Evolutionary conservation across 75 land plant genomes (phyloP).

Genomic region (Chamaecyparis obtusa): DNA sequence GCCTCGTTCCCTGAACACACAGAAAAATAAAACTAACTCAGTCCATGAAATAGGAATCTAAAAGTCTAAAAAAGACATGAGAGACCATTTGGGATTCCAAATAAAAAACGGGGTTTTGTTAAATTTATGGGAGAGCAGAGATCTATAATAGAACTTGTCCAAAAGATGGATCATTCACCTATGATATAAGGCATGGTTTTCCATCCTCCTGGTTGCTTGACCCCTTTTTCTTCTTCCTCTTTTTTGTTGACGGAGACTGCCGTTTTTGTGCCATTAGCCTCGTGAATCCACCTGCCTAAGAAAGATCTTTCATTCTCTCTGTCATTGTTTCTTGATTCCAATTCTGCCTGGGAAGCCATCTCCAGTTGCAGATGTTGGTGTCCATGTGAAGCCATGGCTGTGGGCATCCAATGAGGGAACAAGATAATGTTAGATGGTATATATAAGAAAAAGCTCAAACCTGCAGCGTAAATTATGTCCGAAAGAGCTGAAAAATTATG

Average conservation of each 20-base stretch:
- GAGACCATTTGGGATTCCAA: not conserved
- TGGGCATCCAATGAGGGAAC: not conserved
- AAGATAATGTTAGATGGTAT: not conserved
- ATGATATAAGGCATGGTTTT: conserved; percentile 55
- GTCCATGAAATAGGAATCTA: not conserved
- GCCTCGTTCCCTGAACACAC: conserved; percentile 27
- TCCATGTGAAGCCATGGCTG: not conserved
- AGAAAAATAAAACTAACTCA: not conserved
- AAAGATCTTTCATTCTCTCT: not conserved
- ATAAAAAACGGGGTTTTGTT: not conserved
- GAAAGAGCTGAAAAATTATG: not conserved
- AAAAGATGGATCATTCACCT: conserved; percentile 22
- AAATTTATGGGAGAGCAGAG: too few species aligned
- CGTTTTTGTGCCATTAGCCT: not conserved
- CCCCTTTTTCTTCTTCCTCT: not conserved
- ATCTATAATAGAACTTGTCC: not conserved
- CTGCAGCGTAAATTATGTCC: not conserved
- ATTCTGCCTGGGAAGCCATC: not conserved
- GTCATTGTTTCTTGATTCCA: not conserved
- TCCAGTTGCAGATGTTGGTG: not conserved
- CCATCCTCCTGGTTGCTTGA: conserved; percentile 54
- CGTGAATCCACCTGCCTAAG: not conserved
- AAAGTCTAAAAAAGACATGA: too few species aligned
- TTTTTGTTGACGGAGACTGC: not conserved
- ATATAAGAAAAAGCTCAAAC: too few species aligned